Evolutionary conservation across 345 rosid species (phyloP).

Genomic region (Geranium brycei): DNA sequence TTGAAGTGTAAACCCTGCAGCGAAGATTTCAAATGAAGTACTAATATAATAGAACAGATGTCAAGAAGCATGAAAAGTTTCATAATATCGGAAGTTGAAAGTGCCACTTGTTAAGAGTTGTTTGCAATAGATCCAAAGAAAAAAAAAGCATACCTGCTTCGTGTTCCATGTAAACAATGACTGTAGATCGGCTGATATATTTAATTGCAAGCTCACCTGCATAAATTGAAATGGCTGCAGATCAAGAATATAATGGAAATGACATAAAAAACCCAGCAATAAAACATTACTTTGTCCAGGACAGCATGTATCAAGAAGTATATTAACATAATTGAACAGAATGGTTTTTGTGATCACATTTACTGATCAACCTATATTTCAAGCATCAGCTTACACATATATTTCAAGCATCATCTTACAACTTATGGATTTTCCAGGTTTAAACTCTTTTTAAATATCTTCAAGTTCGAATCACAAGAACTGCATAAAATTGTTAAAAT

Average conservation of each 20-base stretch:
- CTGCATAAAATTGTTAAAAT: too few species aligned
- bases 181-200: slow-evolving; percentile 74
- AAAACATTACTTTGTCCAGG: too few species aligned
- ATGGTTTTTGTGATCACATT: too few species aligned
- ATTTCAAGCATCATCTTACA: background rate
- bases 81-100: background rate
- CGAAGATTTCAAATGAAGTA: too few species aligned
- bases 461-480: too few species aligned
- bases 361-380: too few species aligned
- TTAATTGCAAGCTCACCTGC: slow-evolving; percentile 83
- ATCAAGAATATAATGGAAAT: slow-evolving; percentile 6
- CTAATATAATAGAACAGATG: too few species aligned
- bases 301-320: too few species aligned
- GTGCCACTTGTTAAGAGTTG: background rate
- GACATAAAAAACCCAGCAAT: background rate
- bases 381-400: too few species aligned
- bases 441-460: background rate
- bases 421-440: background rate
- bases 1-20: too few species aligned
- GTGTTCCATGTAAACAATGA: slow-evolving; percentile 96
- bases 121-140: background rate
- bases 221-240: slow-evolving; percentile 11
- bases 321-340: too few species aligned
- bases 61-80: background rate
- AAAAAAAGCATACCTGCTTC: slow-evolving; percentile 52